Percentiles rank a stretch among this genome's conserved stretches.
phyloP scores from a whole-genome alignment of 192 early-diverging fungal genomes.

The Diversispora epigaea region DNA sequence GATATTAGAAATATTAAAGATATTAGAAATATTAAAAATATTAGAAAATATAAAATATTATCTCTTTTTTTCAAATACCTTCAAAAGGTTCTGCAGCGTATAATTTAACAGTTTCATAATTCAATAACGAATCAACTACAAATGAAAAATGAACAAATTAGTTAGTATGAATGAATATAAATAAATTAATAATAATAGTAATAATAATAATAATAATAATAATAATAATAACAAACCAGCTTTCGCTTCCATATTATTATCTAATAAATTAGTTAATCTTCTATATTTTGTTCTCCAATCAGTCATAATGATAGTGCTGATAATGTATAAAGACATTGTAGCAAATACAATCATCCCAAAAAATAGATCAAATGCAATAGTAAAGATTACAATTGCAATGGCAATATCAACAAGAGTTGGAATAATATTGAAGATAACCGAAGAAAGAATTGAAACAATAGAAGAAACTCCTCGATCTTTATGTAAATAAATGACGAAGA shows the following conservation, averaged over 20 bases:
- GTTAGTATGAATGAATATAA: background rate
- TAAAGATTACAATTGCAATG: constrained; percentile 72
- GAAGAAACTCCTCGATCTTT: constrained; percentile 65
- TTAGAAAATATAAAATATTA: background rate
- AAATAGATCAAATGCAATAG: constrained; percentile 66
- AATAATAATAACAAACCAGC: constrained; percentile 55
- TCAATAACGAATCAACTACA: constrained; percentile 90
- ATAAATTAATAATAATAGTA: background rate
- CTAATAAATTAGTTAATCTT: constrained; percentile 68
- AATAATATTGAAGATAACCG: constrained; percentile 86
- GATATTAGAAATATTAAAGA: constrained; percentile 49
- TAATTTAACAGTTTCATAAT: constrained; percentile 94
- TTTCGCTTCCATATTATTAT: constrained; percentile 72
- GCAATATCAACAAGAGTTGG: constrained; percentile 84
- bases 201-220: constrained; percentile 27
- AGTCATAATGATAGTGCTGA: constrained; percentile 75
- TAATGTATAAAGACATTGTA: constrained; percentile 85
- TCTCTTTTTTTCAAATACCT: background rate
- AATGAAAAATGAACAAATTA: constrained; percentile 54
- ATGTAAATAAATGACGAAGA: constrained; percentile 25
- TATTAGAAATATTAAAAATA: constrained; percentile 29
- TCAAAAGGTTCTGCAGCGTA: constrained; percentile 43
- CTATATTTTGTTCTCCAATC: constrained; percentile 82
- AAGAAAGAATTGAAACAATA: constrained; percentile 73
- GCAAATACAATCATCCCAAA: constrained; percentile 78